phyloP scores from a whole-genome alignment of 768 basidiomycete species.

The Termitomyces sp. region DNA sequence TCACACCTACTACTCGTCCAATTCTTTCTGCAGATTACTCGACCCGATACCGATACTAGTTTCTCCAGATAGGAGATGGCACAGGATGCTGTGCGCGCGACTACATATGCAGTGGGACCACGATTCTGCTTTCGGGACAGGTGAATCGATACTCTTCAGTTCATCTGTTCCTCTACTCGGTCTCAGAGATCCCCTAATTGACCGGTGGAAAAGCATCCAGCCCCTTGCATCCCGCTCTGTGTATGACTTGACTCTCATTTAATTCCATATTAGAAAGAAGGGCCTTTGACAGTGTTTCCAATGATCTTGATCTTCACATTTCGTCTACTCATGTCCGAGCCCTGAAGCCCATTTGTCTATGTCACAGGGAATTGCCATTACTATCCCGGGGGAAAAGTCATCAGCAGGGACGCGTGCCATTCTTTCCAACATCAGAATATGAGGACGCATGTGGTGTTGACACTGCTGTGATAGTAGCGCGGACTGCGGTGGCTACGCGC shows the following conservation, averaged over 20 bases:
- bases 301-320: background rate
- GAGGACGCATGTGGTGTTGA: no score
- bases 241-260: background rate
- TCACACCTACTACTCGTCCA: background rate
- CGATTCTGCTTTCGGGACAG: background rate
- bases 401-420: background rate
- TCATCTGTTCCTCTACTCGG: no score
- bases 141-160: background rate
- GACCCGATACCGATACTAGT: slow-evolving; percentile 3
- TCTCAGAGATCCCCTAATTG: background rate
- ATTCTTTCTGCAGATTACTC: background rate
- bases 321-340: background rate
- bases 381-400: background rate
- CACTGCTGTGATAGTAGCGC: no score
- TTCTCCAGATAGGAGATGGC: background rate
- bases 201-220: background rate
- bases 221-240: background rate
- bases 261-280: background rate
- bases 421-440: no score
- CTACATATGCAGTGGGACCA: background rate
- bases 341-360: no score
- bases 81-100: background rate
- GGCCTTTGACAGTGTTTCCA: background rate
- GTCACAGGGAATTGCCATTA: background rate
- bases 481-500: no score